Evolutionary conservation across 2,329 filamentous ascomycete species (phyloP), one percentile per base, ranked within the genome.

Genomic region (Colletotrichum sp.): DNA sequence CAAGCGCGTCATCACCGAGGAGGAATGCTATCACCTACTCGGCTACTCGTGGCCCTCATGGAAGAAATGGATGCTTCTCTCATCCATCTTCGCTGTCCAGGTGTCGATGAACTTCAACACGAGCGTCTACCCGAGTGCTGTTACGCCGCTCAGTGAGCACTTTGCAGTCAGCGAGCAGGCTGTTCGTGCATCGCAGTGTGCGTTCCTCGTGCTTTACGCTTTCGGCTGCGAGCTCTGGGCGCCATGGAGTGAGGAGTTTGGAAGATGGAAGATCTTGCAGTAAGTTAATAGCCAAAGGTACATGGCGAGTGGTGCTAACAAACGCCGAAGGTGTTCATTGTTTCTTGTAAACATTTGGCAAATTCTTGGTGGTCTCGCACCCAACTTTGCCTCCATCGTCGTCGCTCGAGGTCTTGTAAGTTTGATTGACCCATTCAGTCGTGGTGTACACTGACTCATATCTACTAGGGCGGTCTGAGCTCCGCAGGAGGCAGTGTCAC

Each of bases 401-500:
- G 81, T 87, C 8, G 85, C 83, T 69, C 85, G 89, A 77, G 84
- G 84, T 0, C 34, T 76, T n/a, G 73, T 76, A 52, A 16, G 73
- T 64, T 2, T 18, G 7, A 21, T 28, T 12, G n/a, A n/a, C n/a
- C n/a, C n/a, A n/a, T n/a, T n/a, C n/a, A n/a, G n/a, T n/a, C n/a
- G n/a, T n/a, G n/a, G n/a, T n/a, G n/a, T n/a, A n/a, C n/a, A n/a
- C n/a, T n/a, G n/a, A n/a, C n/a, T n/a, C n/a, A n/a, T n/a, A n/a
- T 6, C 9, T 0, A 1, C 9, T 80, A 89, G 4, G 90, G 91
- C 59, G 92, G 92, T 74, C 83, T 93, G 4, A 92, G 90, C 7
- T 92, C 91, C 4, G 92, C 91, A 7, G 92, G 92, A 69, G 92
- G 92, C 6, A 91, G 91, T 7, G 91, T 94, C 32, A 94, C 92